Conservation (phyloP, 225 moss, liverwort and hornwort species). For the Marchantia paleacea region DNA sequence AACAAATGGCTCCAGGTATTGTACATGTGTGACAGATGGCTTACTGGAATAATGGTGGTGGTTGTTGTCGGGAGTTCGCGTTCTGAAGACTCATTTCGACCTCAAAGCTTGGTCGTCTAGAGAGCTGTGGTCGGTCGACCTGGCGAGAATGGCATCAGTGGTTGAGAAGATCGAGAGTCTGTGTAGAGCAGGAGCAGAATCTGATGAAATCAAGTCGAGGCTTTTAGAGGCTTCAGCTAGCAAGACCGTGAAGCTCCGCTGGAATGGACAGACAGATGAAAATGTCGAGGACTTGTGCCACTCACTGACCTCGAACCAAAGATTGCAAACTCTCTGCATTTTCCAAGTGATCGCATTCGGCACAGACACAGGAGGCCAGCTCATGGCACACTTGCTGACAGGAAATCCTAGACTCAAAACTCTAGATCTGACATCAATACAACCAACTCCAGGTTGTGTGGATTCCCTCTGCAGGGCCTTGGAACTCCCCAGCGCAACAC, state of each 20-base stretch:
- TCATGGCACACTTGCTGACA: not conserved
- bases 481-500: not conserved
- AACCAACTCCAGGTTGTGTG: not conserved
- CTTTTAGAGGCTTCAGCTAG: not conserved
- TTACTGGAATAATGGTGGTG: not conserved
- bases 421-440: not conserved
- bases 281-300: not conserved
- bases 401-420: not conserved
- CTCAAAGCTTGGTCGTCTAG: not conserved
- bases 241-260: not conserved
- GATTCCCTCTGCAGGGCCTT: not conserved
- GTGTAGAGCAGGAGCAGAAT: not conserved
- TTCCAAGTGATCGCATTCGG: not conserved
- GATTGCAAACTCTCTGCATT: not conserved
- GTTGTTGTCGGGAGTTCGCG: not conserved
- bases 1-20: not conserved
- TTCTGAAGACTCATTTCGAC: not conserved
- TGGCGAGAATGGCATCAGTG: not conserved
- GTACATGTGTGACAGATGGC: not conserved
- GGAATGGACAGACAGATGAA: not conserved
- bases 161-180: not conserved
- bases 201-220: not conserved
- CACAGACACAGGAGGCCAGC: conserved; percentile 1
- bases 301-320: not conserved
- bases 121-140: not conserved